These are phyloP conservation scores for Paecilomyces fulvus DNA, from an alignment of 2,329 filamentous ascomycete genomes.

Conservation along the genomic window DNA sequence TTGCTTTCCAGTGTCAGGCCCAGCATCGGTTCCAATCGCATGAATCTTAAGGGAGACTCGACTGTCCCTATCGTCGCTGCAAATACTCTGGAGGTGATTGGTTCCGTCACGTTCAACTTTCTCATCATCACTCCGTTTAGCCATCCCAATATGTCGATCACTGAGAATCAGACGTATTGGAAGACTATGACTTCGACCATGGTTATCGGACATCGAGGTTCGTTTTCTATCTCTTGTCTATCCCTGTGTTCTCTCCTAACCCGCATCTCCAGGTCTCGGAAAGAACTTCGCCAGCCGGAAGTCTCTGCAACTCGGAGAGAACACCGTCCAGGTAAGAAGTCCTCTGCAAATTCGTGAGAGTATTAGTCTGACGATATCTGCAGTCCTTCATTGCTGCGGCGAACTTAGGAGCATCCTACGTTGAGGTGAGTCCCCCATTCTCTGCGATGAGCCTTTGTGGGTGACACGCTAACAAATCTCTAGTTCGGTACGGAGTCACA, in stretches of 20 bases:
- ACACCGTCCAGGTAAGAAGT: slow-evolving; percentile 60
- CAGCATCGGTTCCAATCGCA: slow-evolving; percentile 73
- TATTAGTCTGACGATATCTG: slow-evolving; percentile 7
- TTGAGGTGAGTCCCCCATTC: slow-evolving; percentile 43
- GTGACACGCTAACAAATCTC: slow-evolving; percentile 2
- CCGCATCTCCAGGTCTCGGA: slow-evolving; percentile 63
- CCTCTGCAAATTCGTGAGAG: background rate
- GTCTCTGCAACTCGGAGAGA: slow-evolving; percentile 90
- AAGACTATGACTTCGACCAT: slow-evolving; percentile 84
- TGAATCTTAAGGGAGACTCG: slow-evolving; percentile 84
- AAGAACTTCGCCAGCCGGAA: slow-evolving; percentile 80
- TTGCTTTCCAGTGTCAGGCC: slow-evolving; percentile 80
- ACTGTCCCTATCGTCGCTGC: slow-evolving; percentile 84
- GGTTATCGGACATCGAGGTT: slow-evolving; percentile 60
- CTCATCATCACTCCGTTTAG: slow-evolving; percentile 88
- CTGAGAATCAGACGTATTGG: slow-evolving; percentile 90
- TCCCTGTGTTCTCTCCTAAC: slow-evolving; percentile 11
- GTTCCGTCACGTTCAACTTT: slow-evolving; percentile 94
- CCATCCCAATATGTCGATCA: slow-evolving; percentile 89
- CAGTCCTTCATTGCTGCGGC: slow-evolving; percentile 91
- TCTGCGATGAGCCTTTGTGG: background rate
- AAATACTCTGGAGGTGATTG: slow-evolving; percentile 79
- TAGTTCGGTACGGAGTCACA: slow-evolving; percentile 16
- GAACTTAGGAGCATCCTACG: slow-evolving; percentile 72
- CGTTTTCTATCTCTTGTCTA: slow-evolving; percentile 6